Percentiles rank a stretch among this genome's conserved stretches.
phyloP scores from a whole-genome alignment of 75 land plant species.

The Cupressus sempervirens region DNA sequence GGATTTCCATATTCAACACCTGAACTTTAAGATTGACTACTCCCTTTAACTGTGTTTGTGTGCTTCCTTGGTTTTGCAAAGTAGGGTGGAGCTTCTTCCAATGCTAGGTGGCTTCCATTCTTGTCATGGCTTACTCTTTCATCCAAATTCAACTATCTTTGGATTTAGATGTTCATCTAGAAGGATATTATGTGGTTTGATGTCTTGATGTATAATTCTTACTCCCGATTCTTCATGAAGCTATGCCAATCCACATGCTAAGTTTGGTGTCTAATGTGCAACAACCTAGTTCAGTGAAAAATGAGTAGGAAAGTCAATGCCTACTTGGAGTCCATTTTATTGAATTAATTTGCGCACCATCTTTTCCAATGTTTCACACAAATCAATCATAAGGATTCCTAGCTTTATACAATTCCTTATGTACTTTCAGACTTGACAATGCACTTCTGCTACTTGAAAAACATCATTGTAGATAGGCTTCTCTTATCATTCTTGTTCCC shows the following conservation, averaged over 20 bases:
- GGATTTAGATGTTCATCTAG: constrained; percentile 38
- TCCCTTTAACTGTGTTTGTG: too few species aligned
- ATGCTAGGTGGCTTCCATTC: too few species aligned
- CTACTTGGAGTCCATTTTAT: constrained; percentile 93
- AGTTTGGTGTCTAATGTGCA: too few species aligned
- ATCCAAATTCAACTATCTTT: constrained; percentile 54
- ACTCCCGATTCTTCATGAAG: constrained; percentile 46
- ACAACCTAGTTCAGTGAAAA: constrained; percentile 98
- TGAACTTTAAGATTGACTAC: too few species aligned
- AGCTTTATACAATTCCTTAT: constrained; percentile 82
- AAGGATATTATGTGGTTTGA: constrained; percentile 44
- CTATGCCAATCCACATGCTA: constrained; percentile 53
- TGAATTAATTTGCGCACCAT: constrained; percentile 86
- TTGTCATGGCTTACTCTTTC: too few species aligned
- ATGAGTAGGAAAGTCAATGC: constrained; percentile 97
- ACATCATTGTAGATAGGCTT: too few species aligned
- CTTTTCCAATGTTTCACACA: constrained; percentile 96
- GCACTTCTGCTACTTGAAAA: too few species aligned
- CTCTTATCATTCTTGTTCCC: too few species aligned
- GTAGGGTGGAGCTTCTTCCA: too few species aligned
- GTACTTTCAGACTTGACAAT: constrained; percentile 92
- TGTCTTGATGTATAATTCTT: constrained; percentile 53
- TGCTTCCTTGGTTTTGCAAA: too few species aligned
- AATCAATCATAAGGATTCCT: constrained; percentile 84
- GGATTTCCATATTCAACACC: too few species aligned